Conservation (phyloP, 129 eudicot species). For the Tanacetum coccineum region DNA sequence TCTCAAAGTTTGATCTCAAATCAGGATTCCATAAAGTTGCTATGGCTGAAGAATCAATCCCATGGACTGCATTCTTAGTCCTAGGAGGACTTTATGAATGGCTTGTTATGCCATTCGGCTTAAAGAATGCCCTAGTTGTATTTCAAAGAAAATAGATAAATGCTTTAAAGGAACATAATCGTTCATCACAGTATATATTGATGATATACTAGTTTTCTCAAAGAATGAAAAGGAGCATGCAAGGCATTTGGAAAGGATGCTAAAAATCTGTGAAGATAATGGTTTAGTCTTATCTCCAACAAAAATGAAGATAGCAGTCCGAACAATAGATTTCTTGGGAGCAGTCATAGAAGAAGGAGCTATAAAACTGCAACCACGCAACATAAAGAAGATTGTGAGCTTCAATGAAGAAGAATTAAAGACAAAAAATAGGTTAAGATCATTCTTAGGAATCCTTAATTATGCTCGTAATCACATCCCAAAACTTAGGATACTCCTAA, state of each 20-base stretch:
- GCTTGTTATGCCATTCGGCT: not conserved
- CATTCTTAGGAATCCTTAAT: not conserved
- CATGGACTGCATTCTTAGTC: not conserved
- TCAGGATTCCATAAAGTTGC: not conserved
- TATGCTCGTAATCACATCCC: not conserved
- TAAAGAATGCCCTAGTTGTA: not conserved
- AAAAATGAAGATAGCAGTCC: too few relatives aligned
- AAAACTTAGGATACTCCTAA: not conserved
- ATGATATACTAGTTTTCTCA: too few relatives aligned
- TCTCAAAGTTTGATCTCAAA: not conserved
- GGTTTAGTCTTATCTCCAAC: too few relatives aligned
- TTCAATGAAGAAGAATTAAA: too few relatives aligned
- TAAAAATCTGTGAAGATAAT: too few relatives aligned
- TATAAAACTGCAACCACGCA: not conserved
- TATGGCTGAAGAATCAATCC: not conserved
- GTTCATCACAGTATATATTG: not conserved
- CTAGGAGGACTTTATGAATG: not conserved
- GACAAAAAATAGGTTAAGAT: too few relatives aligned
- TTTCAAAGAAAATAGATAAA: not conserved
- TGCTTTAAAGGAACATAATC: not conserved
- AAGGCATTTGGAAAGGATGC: too few relatives aligned
- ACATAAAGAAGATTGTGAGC: not conserved
- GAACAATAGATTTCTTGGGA: not conserved
- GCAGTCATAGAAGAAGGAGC: not conserved
- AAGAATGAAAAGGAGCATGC: too few relatives aligned